Conservation (phyloP, 176 grass and related monocot species). For the Cocos nucifera region DNA sequence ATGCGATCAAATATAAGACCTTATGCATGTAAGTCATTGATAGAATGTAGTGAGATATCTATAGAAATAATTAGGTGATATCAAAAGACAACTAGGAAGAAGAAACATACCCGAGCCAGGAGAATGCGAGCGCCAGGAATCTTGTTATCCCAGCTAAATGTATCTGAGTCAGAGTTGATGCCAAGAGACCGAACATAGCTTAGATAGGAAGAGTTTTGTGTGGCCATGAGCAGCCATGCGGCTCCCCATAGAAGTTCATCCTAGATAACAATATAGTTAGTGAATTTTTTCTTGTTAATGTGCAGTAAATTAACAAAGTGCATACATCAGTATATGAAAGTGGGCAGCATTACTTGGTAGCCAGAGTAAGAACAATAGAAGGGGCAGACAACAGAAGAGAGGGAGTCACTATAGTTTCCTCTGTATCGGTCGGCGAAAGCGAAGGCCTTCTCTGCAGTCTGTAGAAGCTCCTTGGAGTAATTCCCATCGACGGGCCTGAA, state of each 20-base stretch:
- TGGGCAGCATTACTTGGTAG: slow-evolving; percentile 18
- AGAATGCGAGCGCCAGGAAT: slow-evolving; percentile 18
- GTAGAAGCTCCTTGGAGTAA: slow-evolving; percentile 25
- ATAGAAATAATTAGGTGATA: neutral
- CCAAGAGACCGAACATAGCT: slow-evolving; percentile 20
- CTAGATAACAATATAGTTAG: neutral
- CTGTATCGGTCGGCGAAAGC: slow-evolving; percentile 27
- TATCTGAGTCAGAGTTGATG: neutral
- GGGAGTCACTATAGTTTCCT: slow-evolving; percentile 30
- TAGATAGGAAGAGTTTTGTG: slow-evolving; percentile 17
- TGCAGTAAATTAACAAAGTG: neutral
- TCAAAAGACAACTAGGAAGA: neutral
- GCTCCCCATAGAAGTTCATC: slow-evolving; percentile 39
- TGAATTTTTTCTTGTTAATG: neutral
- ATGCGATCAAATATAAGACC: neutral
- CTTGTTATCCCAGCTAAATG: slow-evolving; percentile 41
- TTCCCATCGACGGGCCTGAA: slow-evolving; percentile 15
- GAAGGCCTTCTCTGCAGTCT: slow-evolving; percentile 20
- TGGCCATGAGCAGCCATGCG: slow-evolving; percentile 31
- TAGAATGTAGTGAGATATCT: no score
- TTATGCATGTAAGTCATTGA: no score
- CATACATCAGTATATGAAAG: no score
- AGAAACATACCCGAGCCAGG: slow-evolving; percentile 17
- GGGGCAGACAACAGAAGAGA: slow-evolving; percentile 26
- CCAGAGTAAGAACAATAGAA: slow-evolving; percentile 47